Conservation (phyloP, 2,329 filamentous ascomycete species). For the Rutstroemia sp. region DNA sequence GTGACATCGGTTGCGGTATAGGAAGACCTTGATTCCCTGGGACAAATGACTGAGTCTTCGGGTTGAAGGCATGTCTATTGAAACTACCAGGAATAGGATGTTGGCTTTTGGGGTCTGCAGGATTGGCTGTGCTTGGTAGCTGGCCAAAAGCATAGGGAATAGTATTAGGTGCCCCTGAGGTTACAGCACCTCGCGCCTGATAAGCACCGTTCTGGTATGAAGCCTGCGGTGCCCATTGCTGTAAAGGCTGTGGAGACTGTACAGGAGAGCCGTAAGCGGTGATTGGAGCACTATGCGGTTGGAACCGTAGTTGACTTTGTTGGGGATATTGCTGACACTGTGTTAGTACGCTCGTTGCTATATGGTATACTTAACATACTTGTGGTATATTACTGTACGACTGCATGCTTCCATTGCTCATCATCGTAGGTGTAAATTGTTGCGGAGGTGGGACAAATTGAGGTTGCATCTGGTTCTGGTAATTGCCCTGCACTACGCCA, state of each 20-base stretch:
- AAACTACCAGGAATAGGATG: slow-evolving; percentile 82
- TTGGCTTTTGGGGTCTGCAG: slow-evolving; percentile 65
- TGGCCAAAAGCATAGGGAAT: slow-evolving; percentile 73
- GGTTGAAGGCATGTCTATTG: slow-evolving; percentile 83
- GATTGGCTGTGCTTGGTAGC: slow-evolving; percentile 61
- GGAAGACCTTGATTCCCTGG: slow-evolving; percentile 51
- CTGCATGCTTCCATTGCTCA: slow-evolving; percentile 35
- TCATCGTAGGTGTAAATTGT: slow-evolving; percentile 24
- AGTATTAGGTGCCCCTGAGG: slow-evolving; percentile 20
- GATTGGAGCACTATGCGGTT: slow-evolving; percentile 28
- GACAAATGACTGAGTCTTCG: slow-evolving; percentile 87
- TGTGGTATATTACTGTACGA: slow-evolving; percentile 23
- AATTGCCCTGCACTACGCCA: slow-evolving; percentile 34
- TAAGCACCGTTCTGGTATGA: slow-evolving; percentile 25
- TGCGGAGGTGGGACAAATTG: slow-evolving; percentile 35
- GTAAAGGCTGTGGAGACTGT: slow-evolving; percentile 24
- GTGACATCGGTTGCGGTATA: slow-evolving; percentile 34
- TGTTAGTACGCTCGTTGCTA: slow-evolving; percentile 8
- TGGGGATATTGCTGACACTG: slow-evolving; percentile 24
- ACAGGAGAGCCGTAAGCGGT: slow-evolving; percentile 28
- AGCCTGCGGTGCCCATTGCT: slow-evolving; percentile 26
- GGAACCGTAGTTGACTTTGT: slow-evolving; percentile 25
- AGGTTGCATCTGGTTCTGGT: slow-evolving; percentile 27
- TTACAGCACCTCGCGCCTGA: slow-evolving; percentile 22
- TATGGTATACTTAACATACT: slow-evolving; percentile 14